Percentiles rank a stretch among this genome's conserved stretches.
Evolutionary conservation across 495 filamentous ascomycete genomes (phyloP).

Genomic region (Aspergillus mulundensis): DNA sequence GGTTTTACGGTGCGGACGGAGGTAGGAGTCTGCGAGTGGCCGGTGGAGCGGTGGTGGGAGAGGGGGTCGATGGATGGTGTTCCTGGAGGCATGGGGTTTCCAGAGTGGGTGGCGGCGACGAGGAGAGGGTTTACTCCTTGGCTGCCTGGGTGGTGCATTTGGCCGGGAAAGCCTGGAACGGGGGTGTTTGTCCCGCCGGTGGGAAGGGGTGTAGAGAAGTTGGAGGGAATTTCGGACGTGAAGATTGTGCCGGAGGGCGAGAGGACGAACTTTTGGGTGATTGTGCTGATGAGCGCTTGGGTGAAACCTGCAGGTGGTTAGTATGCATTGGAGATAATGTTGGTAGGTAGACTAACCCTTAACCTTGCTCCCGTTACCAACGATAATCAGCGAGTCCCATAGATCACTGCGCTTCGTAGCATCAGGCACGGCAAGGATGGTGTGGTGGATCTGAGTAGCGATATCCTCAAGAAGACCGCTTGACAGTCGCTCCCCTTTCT

Average conservation of each 20-base stretch:
- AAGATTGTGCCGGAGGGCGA: constrained; percentile 95
- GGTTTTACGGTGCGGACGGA: constrained; percentile 72
- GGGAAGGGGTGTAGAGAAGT: constrained; percentile 80
- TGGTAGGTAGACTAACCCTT: constrained; percentile 51
- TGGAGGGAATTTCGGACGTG: constrained; percentile 89
- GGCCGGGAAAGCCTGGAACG: constrained; percentile 50
- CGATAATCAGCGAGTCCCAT: constrained; percentile 85
- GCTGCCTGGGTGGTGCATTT: constrained; percentile 40
- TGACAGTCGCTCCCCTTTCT: constrained; percentile 36
- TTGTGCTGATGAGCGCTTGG: constrained; percentile 74
- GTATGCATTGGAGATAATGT: not conserved
- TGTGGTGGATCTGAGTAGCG: constrained; percentile 74
- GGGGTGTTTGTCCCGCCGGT: constrained; percentile 94
- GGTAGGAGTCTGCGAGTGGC: constrained; percentile 84
- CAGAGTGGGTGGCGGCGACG: constrained; percentile 79
- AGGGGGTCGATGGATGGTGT: constrained; percentile 38
- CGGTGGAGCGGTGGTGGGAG: constrained; percentile 57
- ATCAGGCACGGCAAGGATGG: constrained; percentile 73
- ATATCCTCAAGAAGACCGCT: constrained; percentile 72
- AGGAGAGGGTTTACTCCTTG: constrained; percentile 85
- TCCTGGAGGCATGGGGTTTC: constrained; percentile 48
- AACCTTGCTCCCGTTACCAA: constrained; percentile 82
- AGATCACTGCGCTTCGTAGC: constrained; percentile 73
- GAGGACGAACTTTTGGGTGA: constrained; percentile 79
- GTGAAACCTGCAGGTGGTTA: constrained; percentile 58